A percentile compares a stretch with the other conserved stretches of the same genome.
Conservation (phyloP, 805 yeast species). For the Candida berthetii region DNA sequence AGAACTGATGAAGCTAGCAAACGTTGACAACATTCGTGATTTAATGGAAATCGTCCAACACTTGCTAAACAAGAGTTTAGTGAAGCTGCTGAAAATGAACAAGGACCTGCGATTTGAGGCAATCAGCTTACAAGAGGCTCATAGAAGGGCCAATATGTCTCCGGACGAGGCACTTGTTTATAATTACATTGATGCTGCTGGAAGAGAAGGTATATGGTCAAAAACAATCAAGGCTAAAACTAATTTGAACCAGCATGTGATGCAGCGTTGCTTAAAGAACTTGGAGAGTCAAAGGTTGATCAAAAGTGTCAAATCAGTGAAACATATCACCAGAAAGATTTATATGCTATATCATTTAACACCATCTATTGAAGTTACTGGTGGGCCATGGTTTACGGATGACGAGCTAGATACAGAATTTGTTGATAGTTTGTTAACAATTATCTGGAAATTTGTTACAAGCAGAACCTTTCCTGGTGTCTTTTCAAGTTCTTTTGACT, state of each 20-base stretch:
- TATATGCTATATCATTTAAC: conserved; percentile 92
- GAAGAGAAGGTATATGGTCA: conserved; percentile 95
- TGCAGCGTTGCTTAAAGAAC: conserved; percentile 71
- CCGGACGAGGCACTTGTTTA: conserved; percentile 89
- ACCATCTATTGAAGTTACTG: conserved; percentile 93
- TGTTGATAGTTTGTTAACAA: conserved; percentile 74
- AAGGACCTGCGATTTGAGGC: conserved; percentile 72
- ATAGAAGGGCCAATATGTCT: conserved; percentile 67
- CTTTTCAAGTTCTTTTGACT: conserved; percentile 31
- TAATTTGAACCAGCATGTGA: conserved; percentile 88
- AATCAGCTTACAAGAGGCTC: conserved; percentile 67
- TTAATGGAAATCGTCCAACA: conserved; percentile 45
- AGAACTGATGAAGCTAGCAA: conserved; percentile 53
- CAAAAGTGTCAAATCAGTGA: conserved; percentile 86
- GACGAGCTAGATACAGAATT: conserved; percentile 92
- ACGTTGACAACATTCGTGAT: conserved; percentile 32
- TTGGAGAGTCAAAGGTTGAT: conserved; percentile 78
- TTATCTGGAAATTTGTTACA: conserved; percentile 84
- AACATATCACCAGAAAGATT: conserved; percentile 89
- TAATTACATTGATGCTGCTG: conserved; percentile 86
- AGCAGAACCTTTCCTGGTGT: conserved; percentile 72
- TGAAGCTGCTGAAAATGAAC: conserved; percentile 64
- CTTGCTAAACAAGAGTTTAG: conserved; percentile 48
- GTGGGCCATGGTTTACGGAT: conserved; percentile 99
- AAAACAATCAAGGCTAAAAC: conserved; percentile 85